Percentiles rank a stretch among this genome's conserved stretches.
These are phyloP conservation scores for Penicillium sp. DNA, from an alignment of 2,329 filamentous ascomycete genomes.

Conservation along the genomic window DNA sequence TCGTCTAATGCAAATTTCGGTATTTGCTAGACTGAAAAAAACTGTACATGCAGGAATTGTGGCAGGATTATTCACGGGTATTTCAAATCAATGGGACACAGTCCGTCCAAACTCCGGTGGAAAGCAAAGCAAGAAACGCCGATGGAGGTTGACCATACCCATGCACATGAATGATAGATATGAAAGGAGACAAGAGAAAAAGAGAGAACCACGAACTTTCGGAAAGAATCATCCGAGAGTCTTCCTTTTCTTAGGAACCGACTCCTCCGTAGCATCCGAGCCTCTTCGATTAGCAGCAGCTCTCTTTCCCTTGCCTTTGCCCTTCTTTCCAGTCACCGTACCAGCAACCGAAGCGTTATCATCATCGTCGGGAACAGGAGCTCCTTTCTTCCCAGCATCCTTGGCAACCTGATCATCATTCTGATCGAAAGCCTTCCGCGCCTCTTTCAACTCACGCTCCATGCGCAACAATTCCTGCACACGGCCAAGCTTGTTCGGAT, in stretches of 20 bases:
- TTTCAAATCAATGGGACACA: not conserved
- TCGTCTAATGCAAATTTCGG: not conserved
- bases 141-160: not conserved
- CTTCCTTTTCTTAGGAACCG: constrained; percentile 36
- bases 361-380: constrained; percentile 22
- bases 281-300: constrained; percentile 16
- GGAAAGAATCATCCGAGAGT: constrained; percentile 10
- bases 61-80: constrained; percentile 5
- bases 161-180: not conserved
- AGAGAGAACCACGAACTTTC: not conserved
- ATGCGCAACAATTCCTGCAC: constrained; percentile 87
- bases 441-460: constrained; percentile 80
- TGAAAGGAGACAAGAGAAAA: not conserved
- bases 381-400: constrained; percentile 37
- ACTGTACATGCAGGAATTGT: not conserved
- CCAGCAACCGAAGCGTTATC: constrained; percentile 22
- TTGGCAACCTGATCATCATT: constrained; percentile 45
- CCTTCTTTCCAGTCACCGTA: constrained; percentile 31
- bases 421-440: constrained; percentile 60
- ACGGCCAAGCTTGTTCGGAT: constrained; percentile 80
- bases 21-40: not conserved
- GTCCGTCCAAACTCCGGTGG: constrained; percentile 1
- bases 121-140: not conserved
- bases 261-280: constrained; percentile 38
- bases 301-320: constrained; percentile 38